A percentile compares a stretch with the other conserved stretches of the same genome.
Evolutionary conservation across 75 land plant species (phyloP).

Genomic region (Selaginella tamariscina): DNA sequence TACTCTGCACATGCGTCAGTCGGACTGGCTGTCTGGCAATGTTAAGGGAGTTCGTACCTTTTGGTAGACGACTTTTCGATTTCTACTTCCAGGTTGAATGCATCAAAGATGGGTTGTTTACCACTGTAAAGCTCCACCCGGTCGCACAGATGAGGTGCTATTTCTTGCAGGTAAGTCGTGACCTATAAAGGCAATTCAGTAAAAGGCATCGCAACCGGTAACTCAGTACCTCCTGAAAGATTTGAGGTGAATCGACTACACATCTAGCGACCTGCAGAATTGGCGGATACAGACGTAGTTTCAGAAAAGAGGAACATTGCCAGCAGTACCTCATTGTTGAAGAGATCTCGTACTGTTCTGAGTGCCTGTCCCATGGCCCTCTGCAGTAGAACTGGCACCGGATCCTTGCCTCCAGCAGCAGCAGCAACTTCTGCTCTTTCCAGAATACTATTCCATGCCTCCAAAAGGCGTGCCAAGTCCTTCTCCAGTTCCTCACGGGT

Average conservation of each 20-base stretch:
- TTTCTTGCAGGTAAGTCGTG: slow-evolving; percentile 75
- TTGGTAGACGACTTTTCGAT: slow-evolving; percentile 59
- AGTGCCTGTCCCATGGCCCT: slow-evolving; percentile 95
- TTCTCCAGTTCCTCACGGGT: slow-evolving; percentile 68
- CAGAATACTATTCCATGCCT: slow-evolving; percentile 73
- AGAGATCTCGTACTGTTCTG: slow-evolving; percentile 78
- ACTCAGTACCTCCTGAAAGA: slow-evolving; percentile 72
- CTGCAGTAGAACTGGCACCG: slow-evolving; percentile 76
- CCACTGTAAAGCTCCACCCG: slow-evolving; percentile 65
- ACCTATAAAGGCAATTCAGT: slow-evolving; percentile 43
- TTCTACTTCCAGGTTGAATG: slow-evolving; percentile 70
- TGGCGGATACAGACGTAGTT: too few species aligned
- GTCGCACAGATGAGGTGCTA: slow-evolving; percentile 70
- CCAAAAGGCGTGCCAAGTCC: slow-evolving; percentile 75
- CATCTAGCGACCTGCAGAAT: slow-evolving; percentile 52
- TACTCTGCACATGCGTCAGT: slow-evolving; percentile 36
- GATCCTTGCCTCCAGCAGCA: slow-evolving; percentile 70
- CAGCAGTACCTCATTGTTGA: slow-evolving; percentile 52
- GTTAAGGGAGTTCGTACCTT: slow-evolving; percentile 20
- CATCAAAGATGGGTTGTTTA: slow-evolving; percentile 66
- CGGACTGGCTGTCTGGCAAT: not conserved
- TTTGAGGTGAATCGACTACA: slow-evolving; percentile 85
- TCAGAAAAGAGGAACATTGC: too few species aligned
- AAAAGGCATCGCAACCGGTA: not conserved
- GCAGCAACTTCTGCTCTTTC: slow-evolving; percentile 76